These are phyloP conservation scores for Fusarium torulosum DNA, from an alignment of 2,329 filamentous ascomycete species.

Conservation along the genomic window DNA sequence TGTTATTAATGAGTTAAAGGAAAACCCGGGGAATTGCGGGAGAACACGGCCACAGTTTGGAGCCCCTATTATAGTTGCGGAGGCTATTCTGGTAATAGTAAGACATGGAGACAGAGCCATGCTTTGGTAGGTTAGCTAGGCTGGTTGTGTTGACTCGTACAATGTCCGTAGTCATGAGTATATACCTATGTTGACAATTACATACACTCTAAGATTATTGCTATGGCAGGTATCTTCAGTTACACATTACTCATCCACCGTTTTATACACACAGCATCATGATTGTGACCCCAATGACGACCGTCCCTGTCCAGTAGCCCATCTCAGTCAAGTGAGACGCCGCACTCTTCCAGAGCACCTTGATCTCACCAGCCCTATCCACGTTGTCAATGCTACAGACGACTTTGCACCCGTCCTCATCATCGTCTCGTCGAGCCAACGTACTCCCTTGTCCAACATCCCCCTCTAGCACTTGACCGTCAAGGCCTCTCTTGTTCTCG, in stretches of 20 bases:
- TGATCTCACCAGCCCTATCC: conserved; percentile 41
- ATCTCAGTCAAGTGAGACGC: conserved; percentile 22
- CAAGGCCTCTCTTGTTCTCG: conserved; percentile 25
- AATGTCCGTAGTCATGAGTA: not conserved
- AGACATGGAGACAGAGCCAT: too few relatives aligned
- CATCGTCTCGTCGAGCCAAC: conserved; percentile 52
- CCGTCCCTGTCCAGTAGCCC: not conserved
- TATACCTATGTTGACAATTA: not conserved
- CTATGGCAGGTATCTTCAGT: not conserved
- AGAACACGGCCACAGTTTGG: conserved; percentile 7
- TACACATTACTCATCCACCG: not conserved
- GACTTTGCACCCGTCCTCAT: conserved; percentile 39
- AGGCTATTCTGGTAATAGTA: not conserved
- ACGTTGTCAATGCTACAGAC: conserved; percentile 55
- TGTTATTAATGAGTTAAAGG: not conserved
- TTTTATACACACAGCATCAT: conserved; percentile 5
- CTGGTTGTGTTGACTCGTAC: too few relatives aligned
- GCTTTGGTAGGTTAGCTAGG: not conserved
- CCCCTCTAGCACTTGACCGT: not conserved
- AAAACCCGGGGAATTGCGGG: conserved; percentile 10
- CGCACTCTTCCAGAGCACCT: conserved; percentile 46
- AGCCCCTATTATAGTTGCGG: not conserved
- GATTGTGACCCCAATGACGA: conserved; percentile 10
- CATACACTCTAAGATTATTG: not conserved
- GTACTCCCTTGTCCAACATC: conserved; percentile 46